Evolutionary conservation across 2,329 filamentous ascomycete genomes (phyloP), one percentile per base, ranked within the genome.

Genomic region (Xylaria polymorpha): DNA sequence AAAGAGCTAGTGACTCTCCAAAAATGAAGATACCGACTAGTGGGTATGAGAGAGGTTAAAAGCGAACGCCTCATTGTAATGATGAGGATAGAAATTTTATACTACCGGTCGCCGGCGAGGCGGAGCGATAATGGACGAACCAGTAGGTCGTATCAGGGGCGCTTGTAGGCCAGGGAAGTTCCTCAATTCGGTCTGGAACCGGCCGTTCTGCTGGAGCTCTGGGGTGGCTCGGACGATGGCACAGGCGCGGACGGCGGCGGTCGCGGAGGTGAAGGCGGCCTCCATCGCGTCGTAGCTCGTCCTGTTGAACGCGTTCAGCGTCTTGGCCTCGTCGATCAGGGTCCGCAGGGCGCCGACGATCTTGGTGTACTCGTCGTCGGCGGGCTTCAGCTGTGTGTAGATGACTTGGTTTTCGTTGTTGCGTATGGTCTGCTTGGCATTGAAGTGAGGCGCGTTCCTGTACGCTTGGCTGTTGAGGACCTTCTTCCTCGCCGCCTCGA

Each of bases 131-230:
- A 68, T 15, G 8, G 67, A 44, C 25, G 68, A 55, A 7, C 68
- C 68, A 0, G 68, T 68, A 35, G 68, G 68, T 5, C 43, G 12
- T 1, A 5, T 20, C 32, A 68, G 8, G 8, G 7, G 18, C 1
- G 25, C 5, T 1, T n/a, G 32, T 1, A 10, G 6, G 0, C 50
- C 39, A 7, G 67, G 60, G 29, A 64, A 67, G 1, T 1, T 4
- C 8, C 15, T 15, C 15, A 43, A 0, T 3, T 3, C 32, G 4
- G 6, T 55, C 8, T 25, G 39, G 10, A 46, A 57, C 0, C 8
- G 1, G 0, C 0, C 1, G 10, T 67, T 60, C 9, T 35, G 6
- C 25, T 7, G 20, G 10, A 70, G 55, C 1, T 59, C 44, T 3
- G 25, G 39, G n/a, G 15, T 32, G 3, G 1, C n/a, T 1, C 2